Evolutionary conservation across 2,329 filamentous ascomycete genomes (phyloP), one percentile per base, ranked within the genome.

Genomic region (Sarocladium strictum): DNA sequence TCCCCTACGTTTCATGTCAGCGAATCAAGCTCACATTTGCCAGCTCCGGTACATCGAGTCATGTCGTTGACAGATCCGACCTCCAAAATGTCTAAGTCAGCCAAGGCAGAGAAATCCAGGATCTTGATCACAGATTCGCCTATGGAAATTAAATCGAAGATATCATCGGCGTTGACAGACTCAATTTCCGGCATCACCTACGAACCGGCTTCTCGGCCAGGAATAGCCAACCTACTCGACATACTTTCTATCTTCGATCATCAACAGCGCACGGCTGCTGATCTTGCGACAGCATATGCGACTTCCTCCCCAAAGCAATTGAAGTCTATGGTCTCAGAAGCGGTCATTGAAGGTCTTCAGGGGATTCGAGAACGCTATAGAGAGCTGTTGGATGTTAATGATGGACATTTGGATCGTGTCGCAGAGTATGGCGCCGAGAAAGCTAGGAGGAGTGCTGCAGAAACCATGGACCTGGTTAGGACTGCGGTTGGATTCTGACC

Each of bases 1-100:
- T 12, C n/a, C 40, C 24, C 12, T 12, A 10, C 6, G 17, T 15
- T n/a, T 3, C 23, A 27, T 54, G 23, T n/a, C 33, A 33, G 15
- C 3, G 24, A 38, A 11, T n/a, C 3, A 53, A 38, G 33, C 32
- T 40, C 32, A 45, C 35, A 35, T 14, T 17, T 17, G 27, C 15
- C 40, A 90, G 86, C 86, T n/a, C 85, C 89, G 3, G 83, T 88
- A 2, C 89, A 87, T 63, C 84, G 93, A 58, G 80, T 99, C 58
- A 97, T 97, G 92, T 96, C 91, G 17, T 81, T 99, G 21, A 84
- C 81, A 53, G 76, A 89, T 11, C 93, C 94, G 0, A 72, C 69
- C 0, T 76, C 81, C 53, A 99, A 99, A 68, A 99, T 99, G 94
- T 96, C 91, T 55, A 99, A 99, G 71, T 96, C 91, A 1, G 80